Evolutionary conservation across 192 early-diverging fungal species (phyloP).

Genomic region (Entophlyctis helioformis): DNA sequence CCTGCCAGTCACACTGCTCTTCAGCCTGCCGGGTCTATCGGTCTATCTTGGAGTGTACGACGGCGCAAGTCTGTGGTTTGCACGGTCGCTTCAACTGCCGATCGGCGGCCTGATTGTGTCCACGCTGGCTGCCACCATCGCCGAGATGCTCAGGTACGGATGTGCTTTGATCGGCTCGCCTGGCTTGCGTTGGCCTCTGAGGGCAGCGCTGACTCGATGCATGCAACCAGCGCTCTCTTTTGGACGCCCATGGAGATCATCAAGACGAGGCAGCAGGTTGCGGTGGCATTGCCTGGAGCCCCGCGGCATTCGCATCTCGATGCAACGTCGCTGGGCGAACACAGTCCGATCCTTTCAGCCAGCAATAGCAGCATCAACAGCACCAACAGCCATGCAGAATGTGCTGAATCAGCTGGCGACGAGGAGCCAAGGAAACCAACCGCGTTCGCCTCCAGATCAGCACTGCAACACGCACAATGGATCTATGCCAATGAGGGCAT

Average conservation of each 20-base stretch:
- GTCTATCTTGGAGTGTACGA: slow-evolving; percentile 50
- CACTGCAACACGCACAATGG: neutral
- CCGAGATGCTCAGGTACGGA: too few species aligned
- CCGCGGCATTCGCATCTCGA: neutral
- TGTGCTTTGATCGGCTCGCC: too few species aligned
- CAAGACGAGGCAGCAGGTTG: too few species aligned
- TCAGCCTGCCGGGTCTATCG: slow-evolving; percentile 16
- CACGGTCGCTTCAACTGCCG: too few species aligned
- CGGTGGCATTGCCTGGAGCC: neutral
- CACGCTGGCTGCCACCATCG: too few species aligned
- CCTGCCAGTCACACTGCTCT: neutral
- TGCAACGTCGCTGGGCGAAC: neutral
- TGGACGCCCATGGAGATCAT: too few species aligned
- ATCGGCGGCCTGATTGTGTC: too few species aligned
- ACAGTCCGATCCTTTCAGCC: neutral
- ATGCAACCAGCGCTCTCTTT: too few species aligned
- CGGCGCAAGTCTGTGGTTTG: slow-evolving; percentile 18
- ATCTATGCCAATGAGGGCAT: slow-evolving; percentile 25
- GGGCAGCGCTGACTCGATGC: too few species aligned
- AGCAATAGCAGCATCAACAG: neutral
- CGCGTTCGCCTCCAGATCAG: slow-evolving; percentile 2
- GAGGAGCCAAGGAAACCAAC: neutral
- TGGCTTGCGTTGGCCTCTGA: too few species aligned
- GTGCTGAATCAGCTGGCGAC: neutral
- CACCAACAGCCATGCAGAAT: neutral